Evolutionary conservation across 1,139 yeast genomes (phyloP).

Genomic region (Insectozyma bohioensis): DNA sequence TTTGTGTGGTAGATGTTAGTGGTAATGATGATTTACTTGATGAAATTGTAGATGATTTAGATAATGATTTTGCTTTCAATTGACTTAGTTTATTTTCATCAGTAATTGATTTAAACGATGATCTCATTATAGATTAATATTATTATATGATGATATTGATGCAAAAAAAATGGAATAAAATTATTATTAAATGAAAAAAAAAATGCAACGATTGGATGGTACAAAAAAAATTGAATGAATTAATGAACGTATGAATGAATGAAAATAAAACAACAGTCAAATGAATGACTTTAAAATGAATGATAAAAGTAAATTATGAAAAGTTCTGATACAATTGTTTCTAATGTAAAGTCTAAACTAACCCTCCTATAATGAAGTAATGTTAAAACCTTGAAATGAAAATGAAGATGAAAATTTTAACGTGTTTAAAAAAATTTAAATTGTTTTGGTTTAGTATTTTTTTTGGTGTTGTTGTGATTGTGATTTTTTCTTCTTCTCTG

Average conservation of each 20-base stretch:
- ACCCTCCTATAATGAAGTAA: too few relatives aligned
- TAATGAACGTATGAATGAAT: not conserved
- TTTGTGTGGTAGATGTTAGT: not conserved
- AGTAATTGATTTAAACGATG: slow-evolving; percentile 12
- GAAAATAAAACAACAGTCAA: too few relatives aligned
- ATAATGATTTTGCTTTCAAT: slow-evolving; percentile 2
- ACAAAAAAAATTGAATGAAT: not conserved
- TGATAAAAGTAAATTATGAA: too few relatives aligned
- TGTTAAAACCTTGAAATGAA: not conserved
- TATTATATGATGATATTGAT: not conserved
- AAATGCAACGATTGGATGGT: too few relatives aligned
- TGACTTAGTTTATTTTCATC: slow-evolving; percentile 14
- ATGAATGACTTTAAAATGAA: too few relatives aligned
- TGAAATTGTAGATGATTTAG: slow-evolving; percentile 3
- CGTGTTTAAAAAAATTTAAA: slow-evolving; percentile 1
- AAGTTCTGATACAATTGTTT: too few relatives aligned
- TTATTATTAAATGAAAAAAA: too few relatives aligned
- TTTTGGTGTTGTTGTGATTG: slow-evolving; percentile 1
- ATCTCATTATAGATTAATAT: slow-evolving; percentile 9
- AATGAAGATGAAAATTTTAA: not conserved
- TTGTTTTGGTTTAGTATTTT: not conserved
- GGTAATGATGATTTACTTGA: slow-evolving; percentile 4
- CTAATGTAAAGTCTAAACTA: too few relatives aligned
- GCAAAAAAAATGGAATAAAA: not conserved
- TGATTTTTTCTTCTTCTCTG: too few relatives aligned